These are phyloP conservation scores for Nannochloropsis salina DNA, from an alignment of 108 stramenopile species.

Conservation along the genomic window DNA sequence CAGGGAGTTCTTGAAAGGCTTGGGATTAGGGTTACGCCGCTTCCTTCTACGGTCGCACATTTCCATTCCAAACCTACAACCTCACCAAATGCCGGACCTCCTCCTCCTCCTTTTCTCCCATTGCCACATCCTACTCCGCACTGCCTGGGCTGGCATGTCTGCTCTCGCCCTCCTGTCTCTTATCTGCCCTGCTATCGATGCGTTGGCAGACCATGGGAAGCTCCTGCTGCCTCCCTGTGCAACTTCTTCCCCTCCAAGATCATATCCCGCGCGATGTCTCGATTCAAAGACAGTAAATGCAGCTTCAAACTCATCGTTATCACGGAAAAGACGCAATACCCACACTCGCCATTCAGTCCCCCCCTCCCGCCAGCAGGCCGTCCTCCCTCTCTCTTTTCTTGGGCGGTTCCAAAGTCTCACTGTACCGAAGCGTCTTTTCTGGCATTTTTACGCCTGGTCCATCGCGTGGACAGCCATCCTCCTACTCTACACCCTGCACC, in stretches of 20 bases:
- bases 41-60: too few relatives aligned
- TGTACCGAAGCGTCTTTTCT: neutral
- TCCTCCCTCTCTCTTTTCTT: conserved; percentile 12
- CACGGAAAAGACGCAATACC: neutral
- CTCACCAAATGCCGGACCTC: neutral
- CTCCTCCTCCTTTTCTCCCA: neutral
- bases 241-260: neutral
- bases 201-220: conserved; percentile 1
- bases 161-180: neutral
- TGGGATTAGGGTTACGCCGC: too few relatives aligned
- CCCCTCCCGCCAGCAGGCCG: neutral
- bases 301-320: neutral
- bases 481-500: neutral
- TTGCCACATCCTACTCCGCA: neutral
- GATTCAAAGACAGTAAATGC: neutral
- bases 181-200: neutral
- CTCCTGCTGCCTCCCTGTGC: neutral
- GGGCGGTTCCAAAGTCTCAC: neutral
- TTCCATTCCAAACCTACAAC: too few relatives aligned
- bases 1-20: too few relatives aligned
- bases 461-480: neutral
- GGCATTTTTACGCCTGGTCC: neutral
- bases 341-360: neutral
- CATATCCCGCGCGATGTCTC: neutral
- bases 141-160: conserved; percentile 19